Base-by-base conservation (phyloP, 1,284 basidiomycete species). In the Schizophyllum commune region DNA sequence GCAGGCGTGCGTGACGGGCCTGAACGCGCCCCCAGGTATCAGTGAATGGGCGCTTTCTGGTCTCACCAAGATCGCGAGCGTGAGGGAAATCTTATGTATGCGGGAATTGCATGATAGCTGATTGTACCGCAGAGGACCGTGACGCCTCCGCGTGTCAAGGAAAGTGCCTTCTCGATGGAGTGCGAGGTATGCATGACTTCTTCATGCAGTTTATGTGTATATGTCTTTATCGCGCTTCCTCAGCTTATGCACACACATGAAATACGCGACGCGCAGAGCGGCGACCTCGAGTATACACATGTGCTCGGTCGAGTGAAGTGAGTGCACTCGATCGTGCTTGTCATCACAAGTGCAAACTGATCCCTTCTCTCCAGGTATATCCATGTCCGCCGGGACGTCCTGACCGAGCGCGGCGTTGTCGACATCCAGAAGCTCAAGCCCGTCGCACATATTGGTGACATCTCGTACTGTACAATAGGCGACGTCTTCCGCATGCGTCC, bases 131-230 rank as follows among this genome's bases (percentile, higher is more conserved):
- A 83, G 81, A 72, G 76, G 21, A 73, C 78, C 52, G 80, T 89
- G 58, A 82, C 83, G 68, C 78, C 86, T 6, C 77, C 88, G 9
- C 75, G 88, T 32, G 86, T 90, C 20, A 85, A 80, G 63, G 89
- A 91, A 70, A 83, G 85, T 58, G 85, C 83, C 0, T 87, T 89
- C 69, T 80, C 80, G 55, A 84, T 90, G 83, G 88, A 90, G 72
- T 89, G 85, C 71, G 81, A 81, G 70, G 78, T 79, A 61, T 34
- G 68, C 58, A 20, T 22, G 32, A 5, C 20, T 39, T 56, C 15
- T 6, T 19, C 3, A n/a, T n/a, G 47, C 53, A 4, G 3, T 32
- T 3, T 27, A 27, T 27, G 5, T 15, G 34, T n/a, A 52, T 47
- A 3, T 17, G 9, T 47, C 13, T 8, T 47, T 17, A 47, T 27